Percentiles rank a stretch among this genome's conserved stretches.
Conservation (phyloP, 352 stramenopile genomes). For the Globisporangium nagaii region DNA sequence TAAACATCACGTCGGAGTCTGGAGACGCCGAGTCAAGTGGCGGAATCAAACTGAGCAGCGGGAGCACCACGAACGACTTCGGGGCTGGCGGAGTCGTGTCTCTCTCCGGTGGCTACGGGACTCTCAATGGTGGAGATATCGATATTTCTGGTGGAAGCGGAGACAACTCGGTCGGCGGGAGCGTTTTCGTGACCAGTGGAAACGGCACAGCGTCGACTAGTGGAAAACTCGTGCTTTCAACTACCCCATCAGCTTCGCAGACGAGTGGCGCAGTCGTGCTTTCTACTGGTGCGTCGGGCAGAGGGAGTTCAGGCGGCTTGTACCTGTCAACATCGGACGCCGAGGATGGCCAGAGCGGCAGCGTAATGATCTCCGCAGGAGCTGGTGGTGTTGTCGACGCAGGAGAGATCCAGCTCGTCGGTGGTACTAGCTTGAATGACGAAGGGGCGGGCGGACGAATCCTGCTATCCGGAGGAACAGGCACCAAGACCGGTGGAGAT, state of each 20-base stretch:
- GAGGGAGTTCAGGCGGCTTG: constrained; percentile 10
- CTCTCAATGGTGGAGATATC: constrained; percentile 16
- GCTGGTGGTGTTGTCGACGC: constrained; percentile 14
- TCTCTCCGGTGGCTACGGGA: constrained; percentile 19
- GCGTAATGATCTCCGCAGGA: constrained; percentile 19
- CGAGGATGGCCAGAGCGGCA: constrained; percentile 14
- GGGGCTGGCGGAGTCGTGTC: constrained; percentile 13
- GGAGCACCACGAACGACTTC: constrained; percentile 13
- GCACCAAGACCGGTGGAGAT: constrained; percentile 16
- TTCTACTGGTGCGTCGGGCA: constrained; percentile 15
- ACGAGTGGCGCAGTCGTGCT: constrained; percentile 24
- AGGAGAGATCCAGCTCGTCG: constrained; percentile 20
- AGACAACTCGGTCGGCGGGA: constrained; percentile 14
- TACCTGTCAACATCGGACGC: constrained; percentile 7
- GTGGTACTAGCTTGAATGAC: constrained; percentile 20
- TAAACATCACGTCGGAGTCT: constrained; percentile 16
- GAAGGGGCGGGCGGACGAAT: constrained; percentile 23
- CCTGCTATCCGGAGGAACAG: constrained; percentile 21
- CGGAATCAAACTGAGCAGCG: constrained; percentile 16
- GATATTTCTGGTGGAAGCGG: constrained; percentile 15
- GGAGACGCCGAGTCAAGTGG: constrained; percentile 14
- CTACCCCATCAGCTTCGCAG: constrained; percentile 12
- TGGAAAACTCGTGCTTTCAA: constrained; percentile 23
- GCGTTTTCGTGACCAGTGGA: constrained; percentile 18
- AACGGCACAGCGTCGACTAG: constrained; percentile 14